Evolutionary conservation across 257 asterid genomes (phyloP), one percentile per base, ranked within the genome.

Genomic region (Primulina tabacum): DNA sequence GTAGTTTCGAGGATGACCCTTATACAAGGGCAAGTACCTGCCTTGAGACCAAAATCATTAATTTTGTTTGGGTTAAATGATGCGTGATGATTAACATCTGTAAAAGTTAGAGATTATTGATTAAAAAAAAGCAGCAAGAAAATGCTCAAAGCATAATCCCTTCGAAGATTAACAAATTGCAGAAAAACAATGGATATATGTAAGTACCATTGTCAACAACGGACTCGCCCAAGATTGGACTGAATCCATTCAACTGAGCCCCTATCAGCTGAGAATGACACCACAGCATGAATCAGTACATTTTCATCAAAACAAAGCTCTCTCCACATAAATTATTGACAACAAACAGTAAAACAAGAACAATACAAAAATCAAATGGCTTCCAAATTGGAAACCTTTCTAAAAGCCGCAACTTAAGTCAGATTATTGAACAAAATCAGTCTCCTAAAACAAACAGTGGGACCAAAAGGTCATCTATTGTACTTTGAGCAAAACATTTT

Each of bases 11-110:
- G 30, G 60, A 74, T 30, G 60, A 17, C 68, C 68, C 17, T 55
- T 64, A 73, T 34, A 17, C 58, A 73, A 61, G 59, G 62, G 58
- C 24, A 72, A 74, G 74, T 77, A 81, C 73, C 82, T 77, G 82
- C 84, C 77, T 73, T 62, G 81, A 56, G 43, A 58, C 82, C 71
- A 68, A 56, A 37, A 68, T 71, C 64, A 14, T 16, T 43, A 64
- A 47, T 56, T 72, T 73, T 26, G 38, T 65, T 58, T 21, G 57
- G 68, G n/a, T 60, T 43, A 24, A 16, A 11, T 50, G 62, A 59
- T 20, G 43, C 24, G 30, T 11, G 29, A 60, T 70, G 64, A 61
- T 70, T 62, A 34, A 16, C 55, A 56, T 69, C 76, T 76, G 73
- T 59, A 60, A 18, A 67, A 50, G 14, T 24, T 64, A 55, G 30